Evolutionary conservation across 257 asterid species (phyloP), one percentile per base, ranked within the genome.

Genomic region (Penstemon barbatus): DNA sequence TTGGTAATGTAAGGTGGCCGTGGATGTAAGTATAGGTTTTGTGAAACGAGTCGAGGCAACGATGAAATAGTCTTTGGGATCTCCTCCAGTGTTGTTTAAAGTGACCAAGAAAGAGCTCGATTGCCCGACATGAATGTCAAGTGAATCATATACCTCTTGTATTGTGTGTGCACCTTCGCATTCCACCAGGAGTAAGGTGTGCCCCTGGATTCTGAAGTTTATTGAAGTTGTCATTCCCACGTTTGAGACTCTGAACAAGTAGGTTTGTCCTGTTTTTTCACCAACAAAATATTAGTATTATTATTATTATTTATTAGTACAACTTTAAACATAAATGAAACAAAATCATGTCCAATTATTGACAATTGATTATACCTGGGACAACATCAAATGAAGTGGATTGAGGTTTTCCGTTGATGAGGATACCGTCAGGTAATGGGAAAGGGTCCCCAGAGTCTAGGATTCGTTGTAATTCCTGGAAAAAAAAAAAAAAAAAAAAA

Each of bases 111-210:
- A 77, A 4, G 97, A 73, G 63, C 86, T 71, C 18, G 97, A 87
- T 76, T 92, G 98, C 7, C 98, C 98, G 0, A 78, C 89, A 10
- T 89, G 96, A 75, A 92, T 57, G 68, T 92, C 98, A 3, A 92
- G 75, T 0, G 98, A 87, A 4, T 81, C 94, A 61, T 86, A 89
- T 0, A 12, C 64, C 44, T 80, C 86, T 41, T 87, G 97, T 72
- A 73, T 18, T 0, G 94, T 84, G 74, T 89, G 96, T 0, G 94
- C 76, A n/a, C 98, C 97, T 78, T 92, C 96, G 11, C 83, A 83
- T 78, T 89, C 98, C 25, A 92, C 92, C 44, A 92, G 78, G n/a
- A 0, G 62, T 42, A 92, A 39, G 0, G 38, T 69, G 75, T 92
- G 98, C 4, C 84, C 89, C 72, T 92, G 98, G 61, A 87, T 86